Conservation (phyloP, 345 rosid species). For the Sonneratia caseolaris region DNA sequence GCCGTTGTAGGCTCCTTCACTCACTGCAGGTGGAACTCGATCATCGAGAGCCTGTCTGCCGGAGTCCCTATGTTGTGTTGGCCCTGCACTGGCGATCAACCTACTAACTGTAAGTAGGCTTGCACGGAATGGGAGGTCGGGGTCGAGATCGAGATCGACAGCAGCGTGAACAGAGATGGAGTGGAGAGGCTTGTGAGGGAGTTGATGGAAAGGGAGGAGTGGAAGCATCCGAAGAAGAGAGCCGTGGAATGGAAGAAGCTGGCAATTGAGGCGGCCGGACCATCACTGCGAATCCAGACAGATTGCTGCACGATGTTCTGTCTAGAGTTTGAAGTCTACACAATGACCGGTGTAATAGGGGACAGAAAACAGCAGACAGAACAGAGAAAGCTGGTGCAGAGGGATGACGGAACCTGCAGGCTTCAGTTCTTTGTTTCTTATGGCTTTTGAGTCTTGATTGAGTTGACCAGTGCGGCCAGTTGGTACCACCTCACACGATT, state of each 20-base stretch:
- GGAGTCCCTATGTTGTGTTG: constrained; percentile 26
- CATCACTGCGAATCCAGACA: constrained; percentile 13
- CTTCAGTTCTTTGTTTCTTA: too few species aligned
- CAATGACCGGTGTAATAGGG: too few species aligned
- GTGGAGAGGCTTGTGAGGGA: constrained; percentile 27
- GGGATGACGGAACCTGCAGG: too few species aligned
- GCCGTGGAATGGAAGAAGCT: constrained; percentile 21
- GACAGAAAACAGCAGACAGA: too few species aligned
- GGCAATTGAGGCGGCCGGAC: constrained; percentile 14
- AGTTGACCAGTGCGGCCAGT: too few species aligned
- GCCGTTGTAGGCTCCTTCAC: constrained; percentile 39
- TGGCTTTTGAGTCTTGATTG: too few species aligned
- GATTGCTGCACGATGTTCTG: constrained; percentile 1
- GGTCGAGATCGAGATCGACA: constrained; percentile 30
- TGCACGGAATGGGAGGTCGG: constrained; percentile 34
- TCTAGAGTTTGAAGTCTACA: not conserved
- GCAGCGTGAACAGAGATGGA: constrained; percentile 20
- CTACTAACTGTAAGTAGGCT: constrained; percentile 17
- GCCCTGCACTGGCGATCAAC: constrained; percentile 22
- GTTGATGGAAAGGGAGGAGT: constrained; percentile 26
- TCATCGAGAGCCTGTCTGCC: constrained; percentile 25
- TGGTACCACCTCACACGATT: too few species aligned
- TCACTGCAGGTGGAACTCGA: constrained; percentile 52
- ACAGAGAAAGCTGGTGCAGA: too few species aligned
- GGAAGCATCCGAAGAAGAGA: constrained; percentile 17